These are phyloP conservation scores for Otatea glauca DNA, from an alignment of 176 grass and related monocot genomes.

Conservation along the genomic window DNA sequence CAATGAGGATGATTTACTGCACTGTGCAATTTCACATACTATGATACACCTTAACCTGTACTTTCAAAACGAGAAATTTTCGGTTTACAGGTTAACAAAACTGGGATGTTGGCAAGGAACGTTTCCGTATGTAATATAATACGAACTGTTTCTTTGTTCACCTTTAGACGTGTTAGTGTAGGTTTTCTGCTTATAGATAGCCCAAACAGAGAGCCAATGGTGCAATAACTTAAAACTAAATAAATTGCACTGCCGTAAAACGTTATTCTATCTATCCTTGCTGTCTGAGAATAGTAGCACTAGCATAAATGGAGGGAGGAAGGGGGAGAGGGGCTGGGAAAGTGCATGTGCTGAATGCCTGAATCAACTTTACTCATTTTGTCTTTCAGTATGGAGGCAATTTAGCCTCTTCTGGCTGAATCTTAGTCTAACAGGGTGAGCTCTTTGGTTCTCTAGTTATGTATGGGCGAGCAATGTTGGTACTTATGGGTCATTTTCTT, in stretches of 20 bases:
- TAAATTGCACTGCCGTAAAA: background rate
- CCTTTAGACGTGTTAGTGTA: slow-evolving; percentile 15
- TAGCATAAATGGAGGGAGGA: slow-evolving; percentile 1
- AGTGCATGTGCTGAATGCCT: background rate
- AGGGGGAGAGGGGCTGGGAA: background rate
- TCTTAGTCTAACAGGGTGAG: background rate
- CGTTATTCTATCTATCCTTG: background rate
- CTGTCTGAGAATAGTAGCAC: slow-evolving; percentile 19
- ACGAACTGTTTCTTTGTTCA: background rate
- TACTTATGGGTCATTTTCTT: background rate
- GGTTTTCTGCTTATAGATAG: slow-evolving; percentile 14
- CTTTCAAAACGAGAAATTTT: background rate
- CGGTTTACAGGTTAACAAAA: background rate
- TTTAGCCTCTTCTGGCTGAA: background rate
- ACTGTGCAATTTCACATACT: background rate
- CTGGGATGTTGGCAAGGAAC: background rate
- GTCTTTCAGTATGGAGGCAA: background rate
- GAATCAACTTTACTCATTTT: slow-evolving; percentile 8
- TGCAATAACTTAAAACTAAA: slow-evolving; percentile 22
- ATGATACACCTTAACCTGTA: background rate
- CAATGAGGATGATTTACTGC: slow-evolving; percentile 5
- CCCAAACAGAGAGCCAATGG: background rate
- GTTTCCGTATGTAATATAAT: background rate
- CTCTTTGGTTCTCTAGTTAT: background rate
- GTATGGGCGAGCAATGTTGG: background rate